These are phyloP conservation scores for Starmerella scarabaei DNA, from an alignment of 805 yeast genomes.

Conservation along the genomic window DNA sequence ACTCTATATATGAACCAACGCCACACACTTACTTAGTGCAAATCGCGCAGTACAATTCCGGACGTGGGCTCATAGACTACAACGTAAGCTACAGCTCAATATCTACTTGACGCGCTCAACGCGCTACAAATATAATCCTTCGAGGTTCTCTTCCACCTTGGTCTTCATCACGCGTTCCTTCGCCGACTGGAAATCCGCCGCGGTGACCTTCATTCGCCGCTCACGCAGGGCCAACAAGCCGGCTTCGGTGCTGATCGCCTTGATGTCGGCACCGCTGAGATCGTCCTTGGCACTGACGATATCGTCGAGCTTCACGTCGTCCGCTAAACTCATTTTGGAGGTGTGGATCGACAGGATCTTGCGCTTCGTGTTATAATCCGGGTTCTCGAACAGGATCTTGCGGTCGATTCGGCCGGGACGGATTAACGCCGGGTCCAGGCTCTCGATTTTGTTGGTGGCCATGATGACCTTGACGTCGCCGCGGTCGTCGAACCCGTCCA, in stretches of 20 bases:
- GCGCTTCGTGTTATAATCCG: constrained; percentile 83
- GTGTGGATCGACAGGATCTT: constrained; percentile 89
- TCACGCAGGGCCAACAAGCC: constrained; percentile 91
- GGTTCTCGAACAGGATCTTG: constrained; percentile 89
- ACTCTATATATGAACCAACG: no score
- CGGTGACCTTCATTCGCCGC: constrained; percentile 94
- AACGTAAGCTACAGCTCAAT: no score
- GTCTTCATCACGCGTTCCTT: constrained; percentile 92
- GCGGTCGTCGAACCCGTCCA: constrained; percentile 94
- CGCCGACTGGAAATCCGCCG: constrained; percentile 84
- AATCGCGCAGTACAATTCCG: no score
- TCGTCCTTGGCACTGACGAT: constrained; percentile 86
- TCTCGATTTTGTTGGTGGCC: constrained; percentile 94
- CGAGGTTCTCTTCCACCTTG: constrained; percentile 90
- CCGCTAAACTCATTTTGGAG: constrained; percentile 77
- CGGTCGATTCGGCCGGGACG: constrained; percentile 97
- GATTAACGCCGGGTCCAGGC: constrained; percentile 87
- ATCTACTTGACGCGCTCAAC: no score
- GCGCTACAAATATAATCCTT: constrained; percentile 67
- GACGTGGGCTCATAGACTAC: no score
- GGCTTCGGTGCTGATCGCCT: constrained; percentile 95
- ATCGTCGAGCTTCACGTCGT: constrained; percentile 79
- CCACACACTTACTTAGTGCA: no score
- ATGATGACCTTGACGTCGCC: constrained; percentile 95
- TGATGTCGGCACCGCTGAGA: constrained; percentile 92